A percentile compares a stretch with the other conserved stretches of the same genome.
Evolutionary conservation across 1,139 yeast species (phyloP).

Genomic region (Fermentozyma sake): DNA sequence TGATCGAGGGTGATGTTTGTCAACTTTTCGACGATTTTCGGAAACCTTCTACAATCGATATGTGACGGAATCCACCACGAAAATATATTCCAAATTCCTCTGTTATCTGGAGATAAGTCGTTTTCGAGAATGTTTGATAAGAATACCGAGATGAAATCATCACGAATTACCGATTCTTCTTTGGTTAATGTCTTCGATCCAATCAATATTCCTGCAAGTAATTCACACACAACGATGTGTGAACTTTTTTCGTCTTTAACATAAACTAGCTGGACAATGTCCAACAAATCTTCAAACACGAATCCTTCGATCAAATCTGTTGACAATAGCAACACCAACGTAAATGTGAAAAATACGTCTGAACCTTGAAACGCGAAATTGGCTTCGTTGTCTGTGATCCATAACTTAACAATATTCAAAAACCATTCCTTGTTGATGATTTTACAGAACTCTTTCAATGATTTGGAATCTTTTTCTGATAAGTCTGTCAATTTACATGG

Average conservation of each 20-base stretch:
- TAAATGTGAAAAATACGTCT: slow-evolving; percentile 50
- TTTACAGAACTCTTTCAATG: slow-evolving; percentile 43
- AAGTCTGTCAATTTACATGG: slow-evolving; percentile 26
- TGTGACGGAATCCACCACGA: slow-evolving; percentile 71
- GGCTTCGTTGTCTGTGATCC: slow-evolving; percentile 64
- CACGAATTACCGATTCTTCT: slow-evolving; percentile 31
- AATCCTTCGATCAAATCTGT: slow-evolving; percentile 34
- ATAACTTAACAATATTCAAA: slow-evolving; percentile 43
- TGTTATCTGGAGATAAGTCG: slow-evolving; percentile 73
- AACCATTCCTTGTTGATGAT: slow-evolving; percentile 59
- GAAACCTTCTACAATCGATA: slow-evolving; percentile 64
- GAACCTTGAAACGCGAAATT: slow-evolving; percentile 58
- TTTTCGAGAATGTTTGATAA: slow-evolving; percentile 45
- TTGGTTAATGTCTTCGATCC: slow-evolving; percentile 38
- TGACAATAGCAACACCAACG: slow-evolving; percentile 42
- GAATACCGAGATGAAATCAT: slow-evolving; percentile 41
- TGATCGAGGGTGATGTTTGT: slow-evolving; percentile 46
- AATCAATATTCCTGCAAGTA: slow-evolving; percentile 53
- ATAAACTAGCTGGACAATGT: slow-evolving; percentile 47
- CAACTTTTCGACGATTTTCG: slow-evolving; percentile 46
- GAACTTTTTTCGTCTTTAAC: slow-evolving; percentile 60
- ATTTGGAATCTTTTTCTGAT: slow-evolving; percentile 31
- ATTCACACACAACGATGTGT: slow-evolving; percentile 59
- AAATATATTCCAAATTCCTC: slow-evolving; percentile 73
- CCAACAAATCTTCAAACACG: slow-evolving; percentile 43